Evolutionary conservation across 192 early-diverging fungal species (phyloP), one percentile per base, ranked within the genome.

Genomic region (Backusella mclennaniae): DNA sequence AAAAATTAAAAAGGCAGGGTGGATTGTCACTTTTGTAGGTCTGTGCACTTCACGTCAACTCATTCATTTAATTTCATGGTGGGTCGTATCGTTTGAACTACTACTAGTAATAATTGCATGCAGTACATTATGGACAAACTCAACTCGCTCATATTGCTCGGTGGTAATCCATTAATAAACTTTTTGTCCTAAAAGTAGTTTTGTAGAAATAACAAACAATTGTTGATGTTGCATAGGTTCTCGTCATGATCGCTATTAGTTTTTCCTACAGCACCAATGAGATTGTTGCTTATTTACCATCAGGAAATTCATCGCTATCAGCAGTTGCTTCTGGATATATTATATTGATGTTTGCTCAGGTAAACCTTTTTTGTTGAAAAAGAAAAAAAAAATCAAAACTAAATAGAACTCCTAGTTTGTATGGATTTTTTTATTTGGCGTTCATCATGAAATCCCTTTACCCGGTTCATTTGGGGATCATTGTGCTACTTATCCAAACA

Each of bases 331-430:
- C 73, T 2, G 80, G 80, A 9, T 74, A 75, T 70, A 73, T 82
- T 35, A 74, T 82, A 23, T 41, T 72, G 1, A 71, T 77, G 35
- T 66, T 74, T 26, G 67, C 17, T 83, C 86, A 52, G 90, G 73
- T 75, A 67, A 90, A 26, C 39, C 19, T 21, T 59, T 31, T 31
- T 35, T 38, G 14, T 36, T 41, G 8, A 1, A 12, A 52, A 17
- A 21, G 19, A 73, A 33, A 38, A 26, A 14, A 74, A 66, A 29
- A 74, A 49, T 19, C 19, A 49, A 3, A 4, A 14, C 7, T 31
- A 23, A 12, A 15, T 23, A 52, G 17, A 44, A 33, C 39, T 49
- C 12, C 39, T 49, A 75, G 74, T 75, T 75, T 75, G 29, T 33
- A 41, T 75, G 74, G 74, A 44, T 75, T 41, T 75, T 75, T 49